phyloP scores from a whole-genome alignment of 148 eudicot species.

The Cornus kousa region DNA sequence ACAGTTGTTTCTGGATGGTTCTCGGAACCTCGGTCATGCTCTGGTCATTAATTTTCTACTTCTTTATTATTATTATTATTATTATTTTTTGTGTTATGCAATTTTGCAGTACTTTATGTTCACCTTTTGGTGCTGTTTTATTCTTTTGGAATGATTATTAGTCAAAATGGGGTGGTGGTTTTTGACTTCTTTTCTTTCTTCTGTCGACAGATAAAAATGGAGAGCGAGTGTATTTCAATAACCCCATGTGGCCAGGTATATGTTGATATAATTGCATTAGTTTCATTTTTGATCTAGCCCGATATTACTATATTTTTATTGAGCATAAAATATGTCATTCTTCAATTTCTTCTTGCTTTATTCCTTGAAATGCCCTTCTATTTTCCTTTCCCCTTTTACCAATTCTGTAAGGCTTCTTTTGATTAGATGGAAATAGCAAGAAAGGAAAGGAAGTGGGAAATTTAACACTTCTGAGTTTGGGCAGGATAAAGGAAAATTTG shows the following conservation, averaged over 20 bases:
- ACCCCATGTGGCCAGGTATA: slow-evolving; percentile 99
- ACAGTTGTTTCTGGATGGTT: slow-evolving; percentile 99
- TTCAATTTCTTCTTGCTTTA: neutral
- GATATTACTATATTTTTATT: too few species aligned
- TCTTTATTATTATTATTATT: neutral
- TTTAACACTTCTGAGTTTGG: too few species aligned
- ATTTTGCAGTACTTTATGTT: neutral
- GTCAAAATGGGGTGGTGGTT: neutral
- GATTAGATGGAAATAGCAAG: too few species aligned
- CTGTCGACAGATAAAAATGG: slow-evolving; percentile 40
- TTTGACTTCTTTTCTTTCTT: slow-evolving; percentile 6
- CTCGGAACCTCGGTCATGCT: slow-evolving; percentile 51
- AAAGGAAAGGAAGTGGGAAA: too few species aligned
- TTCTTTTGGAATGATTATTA: neutral
- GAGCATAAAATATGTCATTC: too few species aligned
- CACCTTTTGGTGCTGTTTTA: neutral
- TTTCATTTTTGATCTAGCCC: too few species aligned
- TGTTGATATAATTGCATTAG: slow-evolving; percentile 9
- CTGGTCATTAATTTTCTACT: slow-evolving; percentile 47
- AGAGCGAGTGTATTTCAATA: slow-evolving; percentile 69
- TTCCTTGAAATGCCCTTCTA: neutral
- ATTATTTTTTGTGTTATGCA: neutral
- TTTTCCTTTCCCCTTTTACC: too few species aligned
- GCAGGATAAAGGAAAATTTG: too few species aligned
- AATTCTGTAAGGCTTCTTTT: too few species aligned